phyloP scores from a whole-genome alignment of 352 stramenopile species.

The Globisporangium ultimum region DNA sequence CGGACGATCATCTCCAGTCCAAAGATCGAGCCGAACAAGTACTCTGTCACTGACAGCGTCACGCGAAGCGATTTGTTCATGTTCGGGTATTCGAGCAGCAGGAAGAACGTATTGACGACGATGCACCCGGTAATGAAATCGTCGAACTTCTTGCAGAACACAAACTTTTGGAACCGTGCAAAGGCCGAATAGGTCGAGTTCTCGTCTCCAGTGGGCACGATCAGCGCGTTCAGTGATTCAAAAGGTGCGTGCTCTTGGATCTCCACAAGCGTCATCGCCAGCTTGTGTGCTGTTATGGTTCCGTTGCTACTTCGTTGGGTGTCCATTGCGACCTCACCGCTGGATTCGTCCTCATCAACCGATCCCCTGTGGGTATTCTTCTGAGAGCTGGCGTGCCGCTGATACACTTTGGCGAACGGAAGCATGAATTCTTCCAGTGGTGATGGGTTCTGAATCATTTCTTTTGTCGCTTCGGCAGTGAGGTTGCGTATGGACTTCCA shows the following conservation, averaged over 20 bases:
- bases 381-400: constrained; percentile 10
- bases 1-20: constrained; percentile 57
- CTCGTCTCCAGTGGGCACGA: not conserved
- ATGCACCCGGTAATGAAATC: constrained; percentile 71
- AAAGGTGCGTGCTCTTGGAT: constrained; percentile 16
- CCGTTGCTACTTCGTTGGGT: not conserved
- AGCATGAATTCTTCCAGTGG: constrained; percentile 45
- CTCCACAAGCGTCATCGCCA: constrained; percentile 14
- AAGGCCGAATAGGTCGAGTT: not conserved
- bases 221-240: constrained; percentile 11
- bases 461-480: constrained; percentile 62
- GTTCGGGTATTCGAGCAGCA: constrained; percentile 64
- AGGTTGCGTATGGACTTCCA: constrained; percentile 54
- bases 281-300: constrained; percentile 2
- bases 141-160: constrained; percentile 74
- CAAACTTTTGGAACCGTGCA: constrained; percentile 36
- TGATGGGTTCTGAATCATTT: constrained; percentile 38
- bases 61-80: constrained; percentile 36
- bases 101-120: constrained; percentile 56
- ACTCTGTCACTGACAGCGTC: constrained; percentile 56
- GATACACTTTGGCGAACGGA: constrained; percentile 17
- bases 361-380: constrained; percentile 7
- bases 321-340: constrained; percentile 3
- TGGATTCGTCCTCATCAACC: constrained; percentile 5
- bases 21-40: constrained; percentile 68